Evolutionary conservation across 345 rosid genomes (phyloP).

Genomic region (Brassica rapa): DNA sequence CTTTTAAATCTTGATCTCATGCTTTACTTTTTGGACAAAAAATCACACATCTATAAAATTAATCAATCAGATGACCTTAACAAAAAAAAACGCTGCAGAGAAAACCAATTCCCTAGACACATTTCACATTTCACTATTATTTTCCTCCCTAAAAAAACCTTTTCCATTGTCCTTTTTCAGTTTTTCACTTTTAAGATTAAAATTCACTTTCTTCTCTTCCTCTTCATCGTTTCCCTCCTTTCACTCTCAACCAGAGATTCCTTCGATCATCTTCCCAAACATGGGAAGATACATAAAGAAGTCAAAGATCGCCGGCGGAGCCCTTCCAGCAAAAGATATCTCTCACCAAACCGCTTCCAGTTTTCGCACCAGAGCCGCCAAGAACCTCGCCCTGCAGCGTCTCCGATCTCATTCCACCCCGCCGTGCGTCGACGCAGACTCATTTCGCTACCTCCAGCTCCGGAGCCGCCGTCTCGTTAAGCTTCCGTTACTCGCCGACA

Average conservation of each 20-base stretch:
- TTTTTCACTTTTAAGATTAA: slow-evolving; percentile 15
- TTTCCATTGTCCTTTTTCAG: background rate
- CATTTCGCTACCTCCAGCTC: slow-evolving; percentile 67
- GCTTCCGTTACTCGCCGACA: slow-evolving; percentile 22
- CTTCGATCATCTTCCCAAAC: background rate
- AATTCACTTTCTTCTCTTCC: slow-evolving; percentile 22
- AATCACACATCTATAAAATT: background rate
- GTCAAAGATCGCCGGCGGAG: slow-evolving; percentile 50
- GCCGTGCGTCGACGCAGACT: slow-evolving; percentile 29
- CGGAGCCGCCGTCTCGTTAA: slow-evolving; percentile 62
- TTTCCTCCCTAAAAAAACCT: background rate
- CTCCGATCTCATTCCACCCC: slow-evolving; percentile 36
- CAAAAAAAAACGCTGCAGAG: background rate
- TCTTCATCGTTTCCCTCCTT: slow-evolving; percentile 34
- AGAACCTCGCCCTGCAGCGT: slow-evolving; percentile 59
- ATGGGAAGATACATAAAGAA: slow-evolving; percentile 78
- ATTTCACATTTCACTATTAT: background rate
- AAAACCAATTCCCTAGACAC: background rate
- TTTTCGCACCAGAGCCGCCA: slow-evolving; percentile 62
- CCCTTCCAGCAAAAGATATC: slow-evolving; percentile 43
- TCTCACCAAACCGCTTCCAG: slow-evolving; percentile 42
- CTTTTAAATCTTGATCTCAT: background rate
- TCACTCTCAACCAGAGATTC: slow-evolving; percentile 27
- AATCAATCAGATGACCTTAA: background rate
- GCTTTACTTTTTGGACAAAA: background rate